Percentiles rank a stretch among this genome's conserved stretches.
Evolutionary conservation across 164 flowering plant genomes (phyloP).

Genomic region (Hamamelis virginiana): DNA sequence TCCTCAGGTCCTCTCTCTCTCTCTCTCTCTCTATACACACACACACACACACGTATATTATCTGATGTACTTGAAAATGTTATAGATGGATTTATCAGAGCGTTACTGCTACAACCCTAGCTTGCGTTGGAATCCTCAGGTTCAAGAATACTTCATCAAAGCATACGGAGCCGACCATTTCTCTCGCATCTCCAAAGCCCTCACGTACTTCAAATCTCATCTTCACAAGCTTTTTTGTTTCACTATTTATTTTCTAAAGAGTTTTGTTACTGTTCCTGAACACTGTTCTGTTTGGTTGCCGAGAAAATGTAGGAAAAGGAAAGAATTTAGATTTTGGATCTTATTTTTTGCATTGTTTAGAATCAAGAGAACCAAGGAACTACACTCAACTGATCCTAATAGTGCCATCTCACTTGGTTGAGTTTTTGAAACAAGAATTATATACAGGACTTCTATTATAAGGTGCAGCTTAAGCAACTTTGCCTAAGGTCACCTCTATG

Average conservation of each 20-base stretch:
- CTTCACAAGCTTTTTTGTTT: neutral
- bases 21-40: too few species aligned
- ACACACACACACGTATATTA: neutral
- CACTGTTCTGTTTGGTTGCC: neutral
- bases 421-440: too few species aligned
- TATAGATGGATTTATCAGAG: conserved; percentile 54
- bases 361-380: too few species aligned
- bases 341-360: too few species aligned
- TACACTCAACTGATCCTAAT: too few species aligned
- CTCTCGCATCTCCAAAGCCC: conserved; percentile 64
- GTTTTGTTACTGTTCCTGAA: neutral
- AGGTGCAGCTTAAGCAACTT: too few species aligned
- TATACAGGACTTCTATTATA: too few species aligned
- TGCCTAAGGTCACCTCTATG: too few species aligned
- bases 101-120: conserved; percentile 70
- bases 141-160: conserved; percentile 67
- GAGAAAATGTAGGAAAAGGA: neutral
- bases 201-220: conserved; percentile 43
- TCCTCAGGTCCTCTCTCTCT: neutral
- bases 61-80: neutral
- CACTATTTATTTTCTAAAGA: neutral
- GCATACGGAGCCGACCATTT: conserved; percentile 83
- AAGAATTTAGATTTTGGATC: too few species aligned
- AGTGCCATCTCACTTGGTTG: too few species aligned
- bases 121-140: conserved; percentile 69